Evolutionary conservation across 768 basidiomycete species (phyloP).

Genomic region (Hygrophoropsis aurantiaca): DNA sequence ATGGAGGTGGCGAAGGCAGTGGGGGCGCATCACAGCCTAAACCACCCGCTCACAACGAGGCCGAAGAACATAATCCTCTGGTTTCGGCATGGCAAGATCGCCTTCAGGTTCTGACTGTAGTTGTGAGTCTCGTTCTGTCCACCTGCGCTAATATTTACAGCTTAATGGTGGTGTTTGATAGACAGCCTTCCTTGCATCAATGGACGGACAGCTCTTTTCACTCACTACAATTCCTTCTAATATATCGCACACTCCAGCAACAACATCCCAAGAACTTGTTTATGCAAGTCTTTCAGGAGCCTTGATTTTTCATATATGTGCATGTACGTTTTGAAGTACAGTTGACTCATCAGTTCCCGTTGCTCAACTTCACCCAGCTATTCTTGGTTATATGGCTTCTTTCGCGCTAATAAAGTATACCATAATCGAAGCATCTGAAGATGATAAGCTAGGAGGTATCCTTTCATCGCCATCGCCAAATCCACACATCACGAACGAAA

Average conservation of each 20-base stretch:
- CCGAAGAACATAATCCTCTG: slow-evolving; percentile 15
- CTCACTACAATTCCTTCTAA: slow-evolving; percentile 22
- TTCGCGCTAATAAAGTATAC: slow-evolving; percentile 28
- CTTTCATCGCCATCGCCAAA: background rate
- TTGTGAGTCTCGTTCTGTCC: slow-evolving; percentile 16
- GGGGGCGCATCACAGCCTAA: background rate
- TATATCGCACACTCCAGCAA: slow-evolving; percentile 7
- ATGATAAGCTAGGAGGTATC: slow-evolving; percentile 9
- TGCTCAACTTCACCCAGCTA: slow-evolving; percentile 11
- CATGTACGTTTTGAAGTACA: slow-evolving; percentile 21
- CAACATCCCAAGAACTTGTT: slow-evolving; percentile 18
- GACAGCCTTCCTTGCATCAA: slow-evolving; percentile 29
- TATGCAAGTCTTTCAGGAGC: slow-evolving; percentile 30
- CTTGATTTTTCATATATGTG: slow-evolving; percentile 29
- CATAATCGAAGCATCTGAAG: slow-evolving; percentile 19
- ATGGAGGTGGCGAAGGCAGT: no score
- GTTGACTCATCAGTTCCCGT: background rate
- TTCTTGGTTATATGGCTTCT: slow-evolving; percentile 27
- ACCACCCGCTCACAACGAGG: slow-evolving; percentile 4
- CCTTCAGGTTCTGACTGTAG: slow-evolving; percentile 25
- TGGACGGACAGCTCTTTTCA: slow-evolving; percentile 27
- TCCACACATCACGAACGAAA: no score
- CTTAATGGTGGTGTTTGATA: slow-evolving; percentile 5
- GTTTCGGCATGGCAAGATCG: slow-evolving; percentile 24
- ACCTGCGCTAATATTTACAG: background rate